Base-by-base conservation (phyloP, 1,139 yeast genomes). In the Suhomyces bokatorum region DNA sequence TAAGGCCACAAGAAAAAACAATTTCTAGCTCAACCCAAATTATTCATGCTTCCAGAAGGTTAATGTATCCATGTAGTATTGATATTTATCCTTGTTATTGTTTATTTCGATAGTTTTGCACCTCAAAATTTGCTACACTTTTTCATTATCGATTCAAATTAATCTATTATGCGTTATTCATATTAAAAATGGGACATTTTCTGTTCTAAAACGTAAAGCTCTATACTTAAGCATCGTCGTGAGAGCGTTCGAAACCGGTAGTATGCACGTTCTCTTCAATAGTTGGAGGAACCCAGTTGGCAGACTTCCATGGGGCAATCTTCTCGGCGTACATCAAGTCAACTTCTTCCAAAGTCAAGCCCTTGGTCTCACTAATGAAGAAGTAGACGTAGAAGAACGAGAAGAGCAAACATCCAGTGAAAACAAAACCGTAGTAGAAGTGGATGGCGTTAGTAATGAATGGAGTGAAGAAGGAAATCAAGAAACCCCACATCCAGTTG, bases 401-500 rank as follows among this genome's bases (percentile, higher is more conserved):
- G 44, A 59, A 50, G 33, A 54, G 42, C 43, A 61, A 52, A 47
- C 63, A 60, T 6, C 65, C 65, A 13, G 61, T 50, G 43, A 60
- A 60, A 22, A 61, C 63, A 34, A 56, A 59, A 35, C 65, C 65
- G 53, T 58, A 60, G 58, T 58, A 58, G 52, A 61, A 61, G 52
- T 59, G 63, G 42, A 61, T 61, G 43, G 61, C 61, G 15, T 46
- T 32, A 24, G 63, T 57, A 57, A 86, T 76, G 64, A 84, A 84
- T 38, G 95, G 90, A 37, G 91, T 85, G 60, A 82, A 80, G 69
- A 83, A 79, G 1, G 90, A 85, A 65, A 87, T 84, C 51, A 83
- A 78, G 74, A 87, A 87, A 60, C 89, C 89, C 71, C 85, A 82
- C 40, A 85, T 48, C 96, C 95, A 87, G 70, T 87, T 87, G 26